Percentiles rank a stretch among this genome's conserved stretches.
phyloP scores from a whole-genome alignment of 768 basidiomycete species.

The Leccinum pellstonianum region DNA sequence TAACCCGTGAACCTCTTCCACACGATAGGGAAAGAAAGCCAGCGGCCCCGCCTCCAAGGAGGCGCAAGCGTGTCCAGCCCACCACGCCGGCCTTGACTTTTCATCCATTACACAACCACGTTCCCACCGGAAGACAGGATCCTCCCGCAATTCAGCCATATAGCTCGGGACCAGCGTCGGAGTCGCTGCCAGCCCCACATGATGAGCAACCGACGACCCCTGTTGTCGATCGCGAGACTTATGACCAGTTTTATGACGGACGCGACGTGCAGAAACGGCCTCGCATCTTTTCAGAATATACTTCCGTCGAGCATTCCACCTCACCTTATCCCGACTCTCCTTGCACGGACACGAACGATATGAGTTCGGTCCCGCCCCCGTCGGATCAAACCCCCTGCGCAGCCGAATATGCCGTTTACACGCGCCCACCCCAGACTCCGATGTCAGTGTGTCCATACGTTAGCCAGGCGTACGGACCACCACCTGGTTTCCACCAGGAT shows the following conservation, averaged over 20 bases:
- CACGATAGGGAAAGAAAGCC: slow-evolving; percentile 26
- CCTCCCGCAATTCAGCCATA: slow-evolving; percentile 4
- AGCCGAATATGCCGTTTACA: slow-evolving; percentile 11
- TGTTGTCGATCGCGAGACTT: slow-evolving; percentile 9
- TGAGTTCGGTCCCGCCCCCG: slow-evolving; percentile 9
- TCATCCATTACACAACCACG: slow-evolving; percentile 14
- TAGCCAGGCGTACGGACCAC: slow-evolving; percentile 6
- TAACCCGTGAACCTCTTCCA: slow-evolving; percentile 24
- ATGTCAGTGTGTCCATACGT: slow-evolving; percentile 4
- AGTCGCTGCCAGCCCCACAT: slow-evolving; percentile 8
- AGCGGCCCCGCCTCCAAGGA: slow-evolving; percentile 13
- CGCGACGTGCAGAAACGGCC: slow-evolving; percentile 18
- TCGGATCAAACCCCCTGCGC: slow-evolving; percentile 26
- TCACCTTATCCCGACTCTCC: slow-evolving; percentile 14
- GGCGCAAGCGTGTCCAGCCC: slow-evolving; percentile 25
- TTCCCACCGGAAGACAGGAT: slow-evolving; percentile 29
- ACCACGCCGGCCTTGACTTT: slow-evolving; percentile 21
- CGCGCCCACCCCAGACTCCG: slow-evolving; percentile 1
- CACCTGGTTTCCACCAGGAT: slow-evolving; percentile 10
- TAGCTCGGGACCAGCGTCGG: slow-evolving; percentile 9
- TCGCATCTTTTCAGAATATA: slow-evolving; percentile 12
- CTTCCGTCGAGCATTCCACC: slow-evolving; percentile 7
- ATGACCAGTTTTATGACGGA: slow-evolving; percentile 7
- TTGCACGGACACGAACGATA: slow-evolving; percentile 15
- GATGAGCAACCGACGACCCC: slow-evolving; percentile 13